Conservation (phyloP, 2,329 filamentous ascomycete species). For the Cladophialophora chaetospira region DNA sequence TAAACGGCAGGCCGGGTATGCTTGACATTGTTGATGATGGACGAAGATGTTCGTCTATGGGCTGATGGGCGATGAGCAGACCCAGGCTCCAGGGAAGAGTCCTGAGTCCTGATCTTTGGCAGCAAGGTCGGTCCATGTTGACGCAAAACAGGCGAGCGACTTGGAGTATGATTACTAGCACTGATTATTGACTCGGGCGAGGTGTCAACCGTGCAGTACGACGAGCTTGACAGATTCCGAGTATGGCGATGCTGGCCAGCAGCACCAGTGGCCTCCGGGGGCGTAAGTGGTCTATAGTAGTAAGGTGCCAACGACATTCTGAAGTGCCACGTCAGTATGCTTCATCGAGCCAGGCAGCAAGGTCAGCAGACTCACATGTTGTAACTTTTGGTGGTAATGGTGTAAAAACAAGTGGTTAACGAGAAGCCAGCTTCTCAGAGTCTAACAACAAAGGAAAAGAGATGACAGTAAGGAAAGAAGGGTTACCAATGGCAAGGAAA, state of each 20-base stretch:
- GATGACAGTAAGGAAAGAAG: conserved; percentile 21
- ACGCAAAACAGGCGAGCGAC: conserved; percentile 70
- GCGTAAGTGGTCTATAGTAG: conserved; percentile 49
- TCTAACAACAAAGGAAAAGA: conserved; percentile 30
- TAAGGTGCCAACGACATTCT: conserved; percentile 48
- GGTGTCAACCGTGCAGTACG: conserved; percentile 64
- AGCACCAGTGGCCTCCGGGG: conserved; percentile 41
- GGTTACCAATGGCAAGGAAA: conserved; percentile 28
- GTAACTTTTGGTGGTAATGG: conserved; percentile 18
- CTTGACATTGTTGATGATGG: conserved; percentile 53
- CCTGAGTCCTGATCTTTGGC: conserved; percentile 83
- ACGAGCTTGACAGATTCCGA: conserved; percentile 65
- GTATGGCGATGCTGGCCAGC: conserved; percentile 50
- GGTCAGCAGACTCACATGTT: conserved; percentile 24
- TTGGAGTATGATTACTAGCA: conserved; percentile 67
- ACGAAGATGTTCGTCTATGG: conserved; percentile 37
- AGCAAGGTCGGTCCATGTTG: conserved; percentile 75
- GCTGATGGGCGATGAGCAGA: conserved; percentile 14
- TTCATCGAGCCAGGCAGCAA: conserved; percentile 13
- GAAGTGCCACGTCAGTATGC: conserved; percentile 18
- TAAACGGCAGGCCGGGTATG: conserved; percentile 50
- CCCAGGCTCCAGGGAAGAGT: conserved; percentile 53
- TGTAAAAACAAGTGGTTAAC: conserved; percentile 14
- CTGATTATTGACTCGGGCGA: conserved; percentile 68
- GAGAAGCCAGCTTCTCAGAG: conserved; percentile 32